Percentiles rank a stretch among this genome's conserved stretches.
Conservation (phyloP, 495 filamentous ascomycete species). For the Penicillium subrubescens region DNA sequence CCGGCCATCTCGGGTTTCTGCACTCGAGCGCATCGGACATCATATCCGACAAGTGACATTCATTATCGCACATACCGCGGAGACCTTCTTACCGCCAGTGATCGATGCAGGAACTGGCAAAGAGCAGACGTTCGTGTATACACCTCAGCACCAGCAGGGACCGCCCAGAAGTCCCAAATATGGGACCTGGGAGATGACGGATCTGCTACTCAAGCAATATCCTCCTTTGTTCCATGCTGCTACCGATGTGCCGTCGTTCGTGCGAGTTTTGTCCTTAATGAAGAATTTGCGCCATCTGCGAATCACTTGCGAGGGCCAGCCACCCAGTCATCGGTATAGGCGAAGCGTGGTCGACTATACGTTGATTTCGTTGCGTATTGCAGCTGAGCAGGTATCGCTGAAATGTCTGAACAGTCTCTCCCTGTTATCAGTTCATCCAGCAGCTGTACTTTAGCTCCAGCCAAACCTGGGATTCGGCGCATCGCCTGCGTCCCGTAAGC, state of each 20-base stretch:
- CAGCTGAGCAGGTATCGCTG: constrained; percentile 67
- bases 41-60: constrained; percentile 72
- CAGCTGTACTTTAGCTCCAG: constrained; percentile 69
- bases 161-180: constrained; percentile 62
- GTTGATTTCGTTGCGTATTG: constrained; percentile 75
- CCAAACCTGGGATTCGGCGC: constrained; percentile 65
- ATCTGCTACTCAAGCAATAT: constrained; percentile 77
- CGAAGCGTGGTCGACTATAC: constrained; percentile 80
- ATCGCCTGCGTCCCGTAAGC: constrained; percentile 59
- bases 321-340: constrained; percentile 64
- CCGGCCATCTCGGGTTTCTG: constrained; percentile 64
- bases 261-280: constrained; percentile 64
- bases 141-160: constrained; percentile 54
- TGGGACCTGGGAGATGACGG: constrained; percentile 61
- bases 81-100: constrained; percentile 76
- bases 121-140: constrained; percentile 74
- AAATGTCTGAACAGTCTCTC: constrained; percentile 61
- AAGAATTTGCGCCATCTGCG: constrained; percentile 66
- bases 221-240: constrained; percentile 81
- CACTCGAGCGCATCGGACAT: constrained; percentile 69
- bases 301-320: constrained; percentile 71
- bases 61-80: constrained; percentile 64
- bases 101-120: constrained; percentile 70
- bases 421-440: constrained; percentile 67
- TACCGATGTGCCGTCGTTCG: constrained; percentile 79